Conservation (phyloP, 2,329 filamentous ascomycete genomes). For the Xylariaceae sp. region DNA sequence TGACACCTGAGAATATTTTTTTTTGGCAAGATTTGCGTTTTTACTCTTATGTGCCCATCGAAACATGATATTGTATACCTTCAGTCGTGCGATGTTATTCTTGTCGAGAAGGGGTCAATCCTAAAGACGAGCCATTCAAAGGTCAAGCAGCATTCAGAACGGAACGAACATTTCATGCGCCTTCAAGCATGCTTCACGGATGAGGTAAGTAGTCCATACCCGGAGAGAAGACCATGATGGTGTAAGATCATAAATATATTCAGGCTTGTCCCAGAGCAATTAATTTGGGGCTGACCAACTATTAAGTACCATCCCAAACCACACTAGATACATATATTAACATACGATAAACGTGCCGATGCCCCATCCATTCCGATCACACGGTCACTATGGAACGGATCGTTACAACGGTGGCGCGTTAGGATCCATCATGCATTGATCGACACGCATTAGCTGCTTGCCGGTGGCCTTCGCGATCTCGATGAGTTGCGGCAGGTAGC, state of each 20-base stretch:
- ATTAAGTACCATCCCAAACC: background rate
- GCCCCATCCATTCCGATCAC: background rate
- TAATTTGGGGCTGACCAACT: background rate
- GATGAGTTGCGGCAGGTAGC: slow-evolving; percentile 61
- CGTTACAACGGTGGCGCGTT: slow-evolving; percentile 43
- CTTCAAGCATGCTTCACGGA: too few relatives aligned
- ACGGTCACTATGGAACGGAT: background rate
- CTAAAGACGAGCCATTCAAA: background rate
- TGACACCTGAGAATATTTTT: slow-evolving; percentile 3
- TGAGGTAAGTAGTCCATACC: background rate
- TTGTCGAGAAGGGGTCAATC: background rate
- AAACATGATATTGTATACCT: too few relatives aligned
- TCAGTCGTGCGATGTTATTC: background rate
- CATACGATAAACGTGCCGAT: background rate
- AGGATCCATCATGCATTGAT: slow-evolving; percentile 61
- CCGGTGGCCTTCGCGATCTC: slow-evolving; percentile 57
- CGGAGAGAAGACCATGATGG: background rate
- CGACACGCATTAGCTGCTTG: slow-evolving; percentile 60
- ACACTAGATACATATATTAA: background rate
- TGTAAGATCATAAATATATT: background rate
- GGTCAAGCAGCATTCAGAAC: background rate
- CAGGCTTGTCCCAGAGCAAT: background rate
- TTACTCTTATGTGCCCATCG: background rate
- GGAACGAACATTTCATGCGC: too few relatives aligned
- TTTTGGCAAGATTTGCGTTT: background rate